Evolutionary conservation across 768 basidiomycete species (phyloP).

Genomic region (Lentinula sp.): DNA sequence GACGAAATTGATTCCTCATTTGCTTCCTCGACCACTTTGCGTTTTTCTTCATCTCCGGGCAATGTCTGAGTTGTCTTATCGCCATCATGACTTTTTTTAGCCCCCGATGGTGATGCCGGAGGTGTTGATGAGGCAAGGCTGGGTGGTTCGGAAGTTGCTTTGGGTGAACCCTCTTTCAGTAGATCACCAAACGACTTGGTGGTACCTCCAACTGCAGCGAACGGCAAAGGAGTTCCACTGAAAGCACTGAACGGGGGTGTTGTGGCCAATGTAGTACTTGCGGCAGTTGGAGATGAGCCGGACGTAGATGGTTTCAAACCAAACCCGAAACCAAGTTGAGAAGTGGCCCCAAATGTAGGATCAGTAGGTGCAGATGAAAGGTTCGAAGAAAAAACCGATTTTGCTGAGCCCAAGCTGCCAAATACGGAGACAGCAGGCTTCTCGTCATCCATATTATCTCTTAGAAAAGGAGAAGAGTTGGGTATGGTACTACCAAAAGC

Average conservation of each 20-base stretch:
- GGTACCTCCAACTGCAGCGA: conserved; percentile 33
- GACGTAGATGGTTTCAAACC: conserved; percentile 27
- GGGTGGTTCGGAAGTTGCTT: not conserved
- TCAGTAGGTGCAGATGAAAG: conserved; percentile 10
- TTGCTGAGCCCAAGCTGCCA: conserved; percentile 7
- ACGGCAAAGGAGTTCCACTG: conserved; percentile 33
- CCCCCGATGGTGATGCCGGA: conserved; percentile 13
- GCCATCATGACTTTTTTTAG: conserved; percentile 4
- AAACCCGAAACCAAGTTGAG: conserved; percentile 16
- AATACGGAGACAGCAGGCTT: conserved; percentile 34
- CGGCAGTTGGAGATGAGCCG: conserved; percentile 12
- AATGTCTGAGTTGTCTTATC: not conserved
- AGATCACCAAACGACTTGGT: conserved; percentile 59
- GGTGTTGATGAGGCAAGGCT: not conserved
- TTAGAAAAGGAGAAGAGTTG: conserved; percentile 50
- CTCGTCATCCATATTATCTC: conserved; percentile 20
- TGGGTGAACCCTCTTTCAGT: conserved; percentile 29
- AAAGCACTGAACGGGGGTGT: conserved; percentile 49
- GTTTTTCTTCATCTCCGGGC: conserved; percentile 10
- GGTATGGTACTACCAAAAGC: conserved; percentile 40
- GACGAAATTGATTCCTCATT: conserved; percentile 34
- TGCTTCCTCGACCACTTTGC: conserved; percentile 3
- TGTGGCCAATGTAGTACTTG: conserved; percentile 18
- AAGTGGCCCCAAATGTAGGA: conserved; percentile 33
- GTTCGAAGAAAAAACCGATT: conserved; percentile 13